Evolutionary conservation across 2,329 filamentous ascomycete species (phyloP), one percentile per base, ranked within the genome.

Genomic region (Fusarium agapanthi): DNA sequence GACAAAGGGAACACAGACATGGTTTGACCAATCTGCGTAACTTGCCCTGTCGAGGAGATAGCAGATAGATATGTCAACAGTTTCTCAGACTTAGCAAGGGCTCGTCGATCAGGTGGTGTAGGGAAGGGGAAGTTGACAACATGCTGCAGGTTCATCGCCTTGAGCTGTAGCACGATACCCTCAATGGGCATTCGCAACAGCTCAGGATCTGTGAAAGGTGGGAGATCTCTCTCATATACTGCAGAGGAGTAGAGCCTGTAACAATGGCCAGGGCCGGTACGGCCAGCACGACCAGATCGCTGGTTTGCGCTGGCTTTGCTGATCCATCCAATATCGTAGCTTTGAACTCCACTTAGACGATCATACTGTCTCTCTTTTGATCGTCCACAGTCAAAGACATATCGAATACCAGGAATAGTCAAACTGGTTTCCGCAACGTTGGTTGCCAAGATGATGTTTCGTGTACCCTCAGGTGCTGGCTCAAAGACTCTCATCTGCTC

Each of bases 391-490:
- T 98, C 95, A 71, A 99, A 98, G 14, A 99, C 96, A 79, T 98
- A 99, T 67, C 94, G 90, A 69, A 97, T 95, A 4, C 95, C 95
- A 1, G 96, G 95, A 64, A 99, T 99, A 2, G 96, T 99, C 79
- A 99, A 87, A 88, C 93, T 97, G 1, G 96, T 99, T 82, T 99
- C 96, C 0, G 96, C 96, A 48, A 99, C 94, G 81, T 99, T 99
- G 47, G 96, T 99, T 1, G 96, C 95, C 44, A 99, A 84, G 8
- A 99, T 92, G 57, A 99, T 93, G 30, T 96, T 88, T 14, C 96
- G 90, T 14, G 93, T 93, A 22, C 93, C 93, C 61, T 95, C 92
- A 2, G 95, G 95, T 2, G 93, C 89, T 1, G 92, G 87, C 71
- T 97, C 92, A 76, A 99, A 99, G 15, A 99, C 94, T 66, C 90